Conservation (phyloP, 1,139 yeast species). For the Wickerhamiella pararugosa region DNA sequence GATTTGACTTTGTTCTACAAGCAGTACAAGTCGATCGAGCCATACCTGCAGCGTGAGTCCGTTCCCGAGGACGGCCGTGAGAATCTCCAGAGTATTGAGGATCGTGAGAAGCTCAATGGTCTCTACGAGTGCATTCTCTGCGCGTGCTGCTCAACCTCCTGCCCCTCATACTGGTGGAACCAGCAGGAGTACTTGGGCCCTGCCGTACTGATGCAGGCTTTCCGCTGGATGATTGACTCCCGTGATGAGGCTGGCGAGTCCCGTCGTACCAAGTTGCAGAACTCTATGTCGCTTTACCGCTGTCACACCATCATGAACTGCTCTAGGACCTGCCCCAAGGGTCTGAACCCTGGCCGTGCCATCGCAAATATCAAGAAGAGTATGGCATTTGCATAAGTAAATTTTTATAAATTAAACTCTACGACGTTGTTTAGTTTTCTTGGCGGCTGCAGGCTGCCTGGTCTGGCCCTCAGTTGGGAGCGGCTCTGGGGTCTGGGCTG, state of each 20-base stretch:
- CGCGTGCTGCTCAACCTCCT: slow-evolving; percentile 97
- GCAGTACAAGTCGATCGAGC: slow-evolving; percentile 97
- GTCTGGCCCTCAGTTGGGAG: not conserved
- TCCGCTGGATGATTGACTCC: slow-evolving; percentile 96
- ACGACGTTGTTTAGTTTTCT: too few relatives aligned
- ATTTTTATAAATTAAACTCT: too few relatives aligned
- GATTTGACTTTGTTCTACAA: slow-evolving; percentile 95
- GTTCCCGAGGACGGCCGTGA: slow-evolving; percentile 86
- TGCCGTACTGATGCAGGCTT: slow-evolving; percentile 97
- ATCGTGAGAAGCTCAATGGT: slow-evolving; percentile 94
- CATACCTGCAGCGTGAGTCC: slow-evolving; percentile 75
- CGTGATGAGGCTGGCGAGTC: slow-evolving; percentile 77
- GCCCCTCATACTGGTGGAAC: slow-evolving; percentile 99
- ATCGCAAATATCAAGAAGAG: slow-evolving; percentile 94
- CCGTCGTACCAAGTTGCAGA: slow-evolving; percentile 85
- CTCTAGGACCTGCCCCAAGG: slow-evolving; percentile 97
- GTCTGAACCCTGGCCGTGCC: slow-evolving; percentile 95
- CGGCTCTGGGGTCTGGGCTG: not conserved
- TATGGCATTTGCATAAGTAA: slow-evolving; percentile 40
- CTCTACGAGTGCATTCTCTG: slow-evolving; percentile 94
- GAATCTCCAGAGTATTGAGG: slow-evolving; percentile 79
- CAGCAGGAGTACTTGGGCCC: slow-evolving; percentile 98
- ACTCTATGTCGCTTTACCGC: slow-evolving; percentile 95
- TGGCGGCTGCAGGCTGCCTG: too few relatives aligned
- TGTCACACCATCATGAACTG: slow-evolving; percentile 99